phyloP scores from a whole-genome alignment of 805 yeast genomes.

The Diddensiella caesifluorescens region DNA sequence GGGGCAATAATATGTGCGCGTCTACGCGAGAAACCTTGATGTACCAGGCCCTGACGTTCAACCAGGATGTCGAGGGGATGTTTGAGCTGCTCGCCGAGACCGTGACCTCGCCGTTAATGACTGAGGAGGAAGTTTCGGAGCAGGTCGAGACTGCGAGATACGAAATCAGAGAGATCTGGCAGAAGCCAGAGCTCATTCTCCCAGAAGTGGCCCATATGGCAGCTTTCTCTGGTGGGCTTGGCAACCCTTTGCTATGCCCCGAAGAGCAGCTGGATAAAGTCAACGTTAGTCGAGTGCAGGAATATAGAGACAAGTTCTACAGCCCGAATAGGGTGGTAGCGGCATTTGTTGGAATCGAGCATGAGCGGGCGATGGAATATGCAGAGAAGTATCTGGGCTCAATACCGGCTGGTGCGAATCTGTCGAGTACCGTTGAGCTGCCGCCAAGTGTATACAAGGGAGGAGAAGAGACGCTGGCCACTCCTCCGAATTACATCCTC shows the following conservation, averaged over 20 bases:
- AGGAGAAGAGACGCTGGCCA: constrained; percentile 18
- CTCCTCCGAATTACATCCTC: constrained; percentile 8
- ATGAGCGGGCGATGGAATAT: constrained; percentile 59
- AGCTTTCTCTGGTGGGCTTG: constrained; percentile 76
- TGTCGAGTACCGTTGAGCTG: constrained; percentile 20
- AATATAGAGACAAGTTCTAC: constrained; percentile 61
- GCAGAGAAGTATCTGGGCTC: constrained; percentile 61
- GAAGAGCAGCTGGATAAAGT: constrained; percentile 56
- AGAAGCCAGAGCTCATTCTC: constrained; percentile 74
- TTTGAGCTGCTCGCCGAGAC: constrained; percentile 72
- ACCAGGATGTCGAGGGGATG: constrained; percentile 76
- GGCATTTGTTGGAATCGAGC: constrained; percentile 81
- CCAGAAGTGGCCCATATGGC: constrained; percentile 88
- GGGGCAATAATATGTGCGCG: constrained; percentile 92
- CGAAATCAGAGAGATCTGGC: constrained; percentile 77
- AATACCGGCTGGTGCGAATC: constrained; percentile 37
- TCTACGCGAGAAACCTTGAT: constrained; percentile 87
- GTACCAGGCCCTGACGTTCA: constrained; percentile 93
- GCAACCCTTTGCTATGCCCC: constrained; percentile 82
- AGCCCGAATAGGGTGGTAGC: constrained; percentile 78
- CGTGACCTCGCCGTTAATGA: constrained; percentile 61
- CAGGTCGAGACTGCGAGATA: constrained; percentile 69
- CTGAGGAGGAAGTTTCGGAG: constrained; percentile 65
- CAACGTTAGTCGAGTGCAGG: constrained; percentile 45
- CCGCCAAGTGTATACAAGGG: constrained; percentile 25